Evolutionary conservation across 176 grass and related monocot genomes (phyloP), one percentile per base, ranked within the genome.

Genomic region (Aegilops bicornis): DNA sequence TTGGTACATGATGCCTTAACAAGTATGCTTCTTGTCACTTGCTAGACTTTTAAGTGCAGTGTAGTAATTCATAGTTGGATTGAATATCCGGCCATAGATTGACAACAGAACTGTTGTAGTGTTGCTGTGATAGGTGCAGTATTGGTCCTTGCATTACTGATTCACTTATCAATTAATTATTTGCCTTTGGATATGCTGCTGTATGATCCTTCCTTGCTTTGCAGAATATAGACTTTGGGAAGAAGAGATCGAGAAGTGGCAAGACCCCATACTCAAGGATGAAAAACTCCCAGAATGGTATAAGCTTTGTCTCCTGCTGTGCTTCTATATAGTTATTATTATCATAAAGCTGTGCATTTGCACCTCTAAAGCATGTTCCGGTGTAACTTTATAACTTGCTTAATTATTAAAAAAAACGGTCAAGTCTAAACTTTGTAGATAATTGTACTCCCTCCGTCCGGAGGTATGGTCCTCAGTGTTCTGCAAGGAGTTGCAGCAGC

Each of bases 211-310:
- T 85, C 35, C n/a, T 86, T 33, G 10, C 22, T 78, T 58, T 85
- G 64, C 90, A 99, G 97, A 89, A 61, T 96, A 99, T 78, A 92
- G 86, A 80, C 83, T 91, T 76, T 99, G 97, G 97, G 97, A 99
- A 82, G 93, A 99, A 85, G 93, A 99, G 87, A 99, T 99, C n/a
- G 97, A 99, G 61, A 96, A 94, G 73, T 99, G 97, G 97, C 97
- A 99, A 91, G 88, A 91, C 39, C 97, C 97, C 33, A 92, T 96
- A 78, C 86, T 99, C 32, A 86, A 84, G 40, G 83, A 99, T 89
- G 92, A 91, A 80, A 94, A 79, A 75, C 92, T 99, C 85, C 97
- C 94, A 73, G 92, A 99, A 88, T 99, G 97, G 97, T 99, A 93
- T 29, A 16, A 47, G 6, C 35, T 42, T 58, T 77, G n/a, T 68